Conservation (phyloP, 192 early-diverging fungal genomes). For the Backusella sp. region DNA sequence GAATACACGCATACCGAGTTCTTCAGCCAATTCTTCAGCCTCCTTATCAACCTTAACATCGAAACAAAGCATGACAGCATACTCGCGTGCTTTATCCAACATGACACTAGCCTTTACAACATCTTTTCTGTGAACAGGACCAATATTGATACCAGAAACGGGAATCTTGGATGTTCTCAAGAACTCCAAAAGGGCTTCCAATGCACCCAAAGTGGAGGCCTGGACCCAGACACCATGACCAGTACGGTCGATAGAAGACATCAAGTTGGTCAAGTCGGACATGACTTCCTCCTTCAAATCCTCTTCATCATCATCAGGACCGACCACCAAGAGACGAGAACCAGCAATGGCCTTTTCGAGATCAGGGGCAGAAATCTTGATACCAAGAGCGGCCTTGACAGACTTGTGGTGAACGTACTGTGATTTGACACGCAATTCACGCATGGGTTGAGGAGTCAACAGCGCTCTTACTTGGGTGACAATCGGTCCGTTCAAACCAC, state of each 20-base stretch:
- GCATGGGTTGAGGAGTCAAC: conserved; percentile 98
- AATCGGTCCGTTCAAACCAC: conserved; percentile 94
- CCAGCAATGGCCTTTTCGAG: conserved; percentile 97
- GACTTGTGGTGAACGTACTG: conserved; percentile 94
- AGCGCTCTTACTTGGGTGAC: conserved; percentile 90
- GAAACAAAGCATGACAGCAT: conserved; percentile 79
- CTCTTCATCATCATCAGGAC: conserved; percentile 96
- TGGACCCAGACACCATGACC: conserved; percentile 96
- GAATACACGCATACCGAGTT: conserved; percentile 90
- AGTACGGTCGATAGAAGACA: conserved; percentile 77
- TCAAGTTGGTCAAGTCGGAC: conserved; percentile 78
- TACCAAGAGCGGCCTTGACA: conserved; percentile 95
- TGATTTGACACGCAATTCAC: conserved; percentile 96
- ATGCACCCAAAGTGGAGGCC: conserved; percentile 95
- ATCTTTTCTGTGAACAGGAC: conserved; percentile 97
- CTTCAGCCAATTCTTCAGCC: conserved; percentile 87
- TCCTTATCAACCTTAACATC: conserved; percentile 91
- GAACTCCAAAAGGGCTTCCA: conserved; percentile 96
- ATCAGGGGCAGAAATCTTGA: conserved; percentile 93
- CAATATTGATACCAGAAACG: conserved; percentile 95
- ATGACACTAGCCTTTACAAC: conserved; percentile 87
- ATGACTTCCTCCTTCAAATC: conserved; percentile 94
- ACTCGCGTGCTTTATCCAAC: conserved; percentile 87
- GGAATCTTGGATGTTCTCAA: conserved; percentile 90
- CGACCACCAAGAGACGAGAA: conserved; percentile 88